Percentiles rank a stretch among this genome's conserved stretches.
Conservation (phyloP, 306 rosid species). For the Medicago lupulina region DNA sequence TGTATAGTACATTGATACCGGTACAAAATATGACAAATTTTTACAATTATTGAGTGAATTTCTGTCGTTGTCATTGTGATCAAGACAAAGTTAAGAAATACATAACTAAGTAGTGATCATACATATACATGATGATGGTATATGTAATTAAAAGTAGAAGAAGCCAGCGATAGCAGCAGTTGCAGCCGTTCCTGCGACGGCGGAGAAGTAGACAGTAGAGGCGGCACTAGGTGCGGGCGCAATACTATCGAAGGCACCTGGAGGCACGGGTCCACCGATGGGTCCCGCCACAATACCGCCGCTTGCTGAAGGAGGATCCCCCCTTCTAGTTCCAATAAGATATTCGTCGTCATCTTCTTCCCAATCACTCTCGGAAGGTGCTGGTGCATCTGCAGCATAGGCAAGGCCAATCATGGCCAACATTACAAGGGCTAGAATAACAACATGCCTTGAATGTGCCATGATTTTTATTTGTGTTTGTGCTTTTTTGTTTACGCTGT, state of each 20-base stretch:
- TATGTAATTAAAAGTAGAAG: constrained; percentile 36
- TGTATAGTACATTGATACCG: too few species aligned
- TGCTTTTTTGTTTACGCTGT: background rate
- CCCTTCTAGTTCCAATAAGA: background rate
- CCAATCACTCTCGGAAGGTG: background rate
- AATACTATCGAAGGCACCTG: constrained; percentile 19
- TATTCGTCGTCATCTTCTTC: background rate
- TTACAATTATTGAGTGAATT: too few species aligned
- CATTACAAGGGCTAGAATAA: constrained; percentile 48
- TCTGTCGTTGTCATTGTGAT: background rate
- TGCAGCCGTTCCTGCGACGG: constrained; percentile 10
- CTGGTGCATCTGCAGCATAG: constrained; percentile 34
- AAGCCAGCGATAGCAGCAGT: constrained; percentile 36
- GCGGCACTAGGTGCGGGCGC: background rate
- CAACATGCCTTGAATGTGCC: constrained; percentile 59
- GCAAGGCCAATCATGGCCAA: constrained; percentile 46
- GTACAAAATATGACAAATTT: too few species aligned
- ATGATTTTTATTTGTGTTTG: constrained; percentile 32
- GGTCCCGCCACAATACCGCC: constrained; percentile 39
- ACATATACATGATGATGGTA: background rate
- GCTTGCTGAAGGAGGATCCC: constrained; percentile 1
- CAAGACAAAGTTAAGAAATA: background rate
- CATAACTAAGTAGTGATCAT: background rate
- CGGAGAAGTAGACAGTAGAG: constrained; percentile 30
- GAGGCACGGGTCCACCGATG: constrained; percentile 59